Percentiles rank a stretch among this genome's conserved stretches.
phyloP scores from a whole-genome alignment of 164 flowering plant species.

The Tetrastigma voinierianum region DNA sequence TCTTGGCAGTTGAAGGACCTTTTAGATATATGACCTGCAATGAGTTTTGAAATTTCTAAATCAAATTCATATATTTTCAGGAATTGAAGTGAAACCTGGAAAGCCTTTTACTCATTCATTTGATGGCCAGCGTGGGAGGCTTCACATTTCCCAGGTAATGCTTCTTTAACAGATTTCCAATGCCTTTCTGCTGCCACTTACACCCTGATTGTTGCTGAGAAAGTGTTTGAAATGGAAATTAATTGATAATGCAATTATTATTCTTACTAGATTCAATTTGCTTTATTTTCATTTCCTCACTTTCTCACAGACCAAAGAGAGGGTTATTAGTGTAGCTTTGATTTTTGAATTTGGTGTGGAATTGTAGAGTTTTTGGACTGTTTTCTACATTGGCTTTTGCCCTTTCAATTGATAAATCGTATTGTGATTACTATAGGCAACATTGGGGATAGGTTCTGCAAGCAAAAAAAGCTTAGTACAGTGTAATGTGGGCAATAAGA shows the following conservation, averaged over 20 bases:
- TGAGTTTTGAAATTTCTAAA: neutral
- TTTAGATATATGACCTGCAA: neutral
- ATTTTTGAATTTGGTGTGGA: neutral
- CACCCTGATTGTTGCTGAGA: no score
- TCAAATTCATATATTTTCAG: constrained; percentile 17
- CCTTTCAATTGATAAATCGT: neutral
- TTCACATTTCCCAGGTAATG: constrained; percentile 44
- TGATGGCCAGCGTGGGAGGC: constrained; percentile 26
- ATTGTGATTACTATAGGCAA: constrained; percentile 32
- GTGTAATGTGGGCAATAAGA: constrained; percentile 61
- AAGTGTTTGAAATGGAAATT: no score
- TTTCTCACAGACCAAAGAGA: no score
- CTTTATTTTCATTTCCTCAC: no score
- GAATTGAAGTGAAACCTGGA: constrained; percentile 59
- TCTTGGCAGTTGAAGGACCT: neutral
- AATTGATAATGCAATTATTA: no score
- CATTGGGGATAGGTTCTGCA: constrained; percentile 37
- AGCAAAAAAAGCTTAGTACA: constrained; percentile 39
- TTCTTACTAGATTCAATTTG: no score
- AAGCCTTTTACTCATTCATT: constrained; percentile 38
- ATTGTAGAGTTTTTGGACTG: neutral
- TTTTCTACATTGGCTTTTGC: neutral
- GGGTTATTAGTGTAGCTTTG: no score
- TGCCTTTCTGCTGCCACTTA: neutral
- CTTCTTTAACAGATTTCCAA: neutral